Evolutionary conservation across 2,329 filamentous ascomycete genomes (phyloP).

Genomic region (Didymosphaeria variabile): DNA sequence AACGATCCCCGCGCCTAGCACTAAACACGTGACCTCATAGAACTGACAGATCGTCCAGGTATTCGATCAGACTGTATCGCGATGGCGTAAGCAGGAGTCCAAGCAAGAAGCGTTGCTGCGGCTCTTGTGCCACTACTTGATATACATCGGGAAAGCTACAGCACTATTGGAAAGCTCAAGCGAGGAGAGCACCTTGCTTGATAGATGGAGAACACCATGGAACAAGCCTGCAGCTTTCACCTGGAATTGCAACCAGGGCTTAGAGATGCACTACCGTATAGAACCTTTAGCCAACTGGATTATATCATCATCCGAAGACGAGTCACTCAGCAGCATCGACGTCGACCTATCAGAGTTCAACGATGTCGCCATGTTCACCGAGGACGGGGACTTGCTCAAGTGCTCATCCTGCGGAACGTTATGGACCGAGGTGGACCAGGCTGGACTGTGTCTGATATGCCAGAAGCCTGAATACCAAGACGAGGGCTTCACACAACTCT

Average conservation of each 20-base stretch:
- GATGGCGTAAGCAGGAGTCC: constrained; percentile 12
- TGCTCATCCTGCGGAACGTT: constrained; percentile 24
- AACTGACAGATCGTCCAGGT: constrained; percentile 5
- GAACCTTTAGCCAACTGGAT: constrained; percentile 27
- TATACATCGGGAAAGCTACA: constrained; percentile 31
- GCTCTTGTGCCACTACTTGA: constrained; percentile 30
- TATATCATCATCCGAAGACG: constrained; percentile 24
- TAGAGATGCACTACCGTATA: constrained; percentile 31
- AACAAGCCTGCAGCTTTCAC: constrained; percentile 32
- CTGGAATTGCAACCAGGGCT: constrained; percentile 22
- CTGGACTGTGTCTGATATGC: constrained; percentile 16
- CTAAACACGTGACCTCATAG: neutral
- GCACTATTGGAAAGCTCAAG: constrained; percentile 21
- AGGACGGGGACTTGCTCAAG: constrained; percentile 24
- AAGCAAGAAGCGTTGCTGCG: constrained; percentile 26
- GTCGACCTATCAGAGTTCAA: constrained; percentile 26
- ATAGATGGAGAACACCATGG: constrained; percentile 25
- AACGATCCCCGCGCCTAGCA: too few relatives aligned
- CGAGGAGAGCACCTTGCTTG: constrained; percentile 23
- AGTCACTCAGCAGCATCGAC: constrained; percentile 28
- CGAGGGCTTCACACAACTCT: neutral
- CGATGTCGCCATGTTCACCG: constrained; percentile 19
- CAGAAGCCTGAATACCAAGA: neutral
- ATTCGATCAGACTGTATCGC: constrained; percentile 13
- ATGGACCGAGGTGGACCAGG: constrained; percentile 18